Base-by-base conservation (phyloP, 495 filamentous ascomycete genomes). In the Pyrenula aspistea region DNA sequence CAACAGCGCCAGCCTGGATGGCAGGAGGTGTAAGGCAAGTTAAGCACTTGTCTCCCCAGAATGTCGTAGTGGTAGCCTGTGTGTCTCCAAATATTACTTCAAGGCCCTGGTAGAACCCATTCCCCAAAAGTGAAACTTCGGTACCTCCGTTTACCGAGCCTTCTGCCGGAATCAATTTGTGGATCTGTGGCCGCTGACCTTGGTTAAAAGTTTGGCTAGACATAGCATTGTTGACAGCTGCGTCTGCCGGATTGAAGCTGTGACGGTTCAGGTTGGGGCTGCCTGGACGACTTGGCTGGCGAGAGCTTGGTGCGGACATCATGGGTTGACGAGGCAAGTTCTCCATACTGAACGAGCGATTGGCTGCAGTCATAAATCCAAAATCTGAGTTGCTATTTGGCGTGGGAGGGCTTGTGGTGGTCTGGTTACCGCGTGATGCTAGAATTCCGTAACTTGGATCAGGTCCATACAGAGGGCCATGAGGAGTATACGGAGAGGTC, bases 11-110 rank as follows among this genome's bases (percentile, higher is more conserved):
- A 0, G 88, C 75, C 49, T 75, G 73, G 12, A 79, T 68, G 24
- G 84, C 83, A 1, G 91, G 89, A 22, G 92, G 92, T 0, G 91
- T 75, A 31, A 91, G 71, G 64, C 89, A 95, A 48, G 94, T 88
- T n/a, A 96, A 73, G 20, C 86, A 87, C 49, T 80, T 84, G 54
- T 86, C 81, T 22, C 88, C 87, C 84, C 89, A 95, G 62, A 77
- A 94, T 1, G 86, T 88, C 11, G 88, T 92, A 10, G 85, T 87
- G 1, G 83, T 85, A 10, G 92, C 91, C 31, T 81, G 74, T 2
- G 76, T 77, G 50, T 89, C 83, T 19, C 91, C 91, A 68, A 96
- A 96, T 62, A 91, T 84, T 57, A 95, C 89, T 55, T 89, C 86
- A 63, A 92, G 79, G 2, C 88, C 88, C 51, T 84, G 80, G 36